A percentile compares a stretch with the other conserved stretches of the same genome.
Conservation (phyloP, 2,329 filamentous ascomycete genomes). For the Purpureocillium lavendulum region DNA sequence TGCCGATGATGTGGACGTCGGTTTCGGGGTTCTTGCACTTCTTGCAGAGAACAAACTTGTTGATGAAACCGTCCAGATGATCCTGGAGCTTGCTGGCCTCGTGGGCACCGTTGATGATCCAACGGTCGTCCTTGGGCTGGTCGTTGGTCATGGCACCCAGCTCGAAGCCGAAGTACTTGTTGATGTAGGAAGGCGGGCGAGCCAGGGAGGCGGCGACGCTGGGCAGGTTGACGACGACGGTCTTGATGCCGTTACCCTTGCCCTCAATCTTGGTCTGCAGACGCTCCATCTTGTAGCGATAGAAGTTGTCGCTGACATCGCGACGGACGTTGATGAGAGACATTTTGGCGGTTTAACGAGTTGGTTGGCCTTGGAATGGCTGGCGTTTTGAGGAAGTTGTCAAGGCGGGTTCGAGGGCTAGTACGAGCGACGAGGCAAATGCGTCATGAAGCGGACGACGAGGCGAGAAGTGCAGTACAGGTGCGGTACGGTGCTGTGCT, state of each 20-base stretch:
- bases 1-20: constrained; percentile 90
- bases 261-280: constrained; percentile 99
- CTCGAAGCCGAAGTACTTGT: constrained; percentile 99
- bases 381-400: constrained; percentile 5
- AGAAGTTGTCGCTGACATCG: constrained; percentile 97
- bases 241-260: constrained; percentile 99
- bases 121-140: constrained; percentile 93
- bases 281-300: constrained; percentile 99
- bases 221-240: constrained; percentile 89
- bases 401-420: constrained; percentile 9
- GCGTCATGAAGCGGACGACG: constrained; percentile 28
- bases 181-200: constrained; percentile 87
- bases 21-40: constrained; percentile 99
- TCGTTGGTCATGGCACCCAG: constrained; percentile 97
- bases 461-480: background rate
- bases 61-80: constrained; percentile 96
- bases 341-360: constrained; percentile 57
- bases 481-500: no score
- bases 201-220: constrained; percentile 88
- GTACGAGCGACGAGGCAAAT: constrained; percentile 9
- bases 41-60: constrained; percentile 98
- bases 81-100: constrained; percentile 94
- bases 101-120: constrained; percentile 99
- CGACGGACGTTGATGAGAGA: constrained; percentile 96
- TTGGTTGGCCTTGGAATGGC: background rate